Conservation (phyloP, 495 filamentous ascomycete genomes). For the Neurospora tetraspora region DNA sequence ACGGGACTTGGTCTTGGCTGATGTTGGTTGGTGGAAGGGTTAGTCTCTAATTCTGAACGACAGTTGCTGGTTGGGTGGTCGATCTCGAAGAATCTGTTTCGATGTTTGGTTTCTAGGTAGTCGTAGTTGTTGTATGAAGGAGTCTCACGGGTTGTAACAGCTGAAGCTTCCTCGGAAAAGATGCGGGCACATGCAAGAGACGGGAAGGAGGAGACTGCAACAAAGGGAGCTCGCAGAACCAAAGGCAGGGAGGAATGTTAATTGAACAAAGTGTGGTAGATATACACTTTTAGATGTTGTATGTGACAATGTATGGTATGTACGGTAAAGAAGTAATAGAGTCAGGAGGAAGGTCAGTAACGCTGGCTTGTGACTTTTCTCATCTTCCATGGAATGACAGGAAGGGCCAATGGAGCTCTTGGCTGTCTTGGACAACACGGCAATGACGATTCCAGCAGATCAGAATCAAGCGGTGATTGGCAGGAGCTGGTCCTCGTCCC, state of each 20-base stretch:
- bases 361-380: background rate
- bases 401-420: background rate
- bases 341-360: background rate
- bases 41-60: background rate
- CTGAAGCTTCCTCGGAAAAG: background rate
- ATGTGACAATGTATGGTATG: background rate
- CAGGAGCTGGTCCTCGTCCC: slow-evolving; percentile 3
- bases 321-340: background rate
- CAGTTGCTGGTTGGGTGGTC: background rate
- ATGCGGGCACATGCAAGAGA: background rate
- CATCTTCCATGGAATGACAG: background rate
- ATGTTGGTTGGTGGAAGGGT: background rate
- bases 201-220: background rate
- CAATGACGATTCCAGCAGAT: background rate
- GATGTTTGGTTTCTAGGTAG: background rate
- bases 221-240: background rate
- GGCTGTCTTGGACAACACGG: background rate
- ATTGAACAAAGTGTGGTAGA: background rate
- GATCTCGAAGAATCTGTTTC: background rate
- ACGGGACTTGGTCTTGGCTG: background rate
- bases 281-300: background rate
- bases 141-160: too few relatives aligned
- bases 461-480: slow-evolving; percentile 8
- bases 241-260: background rate
- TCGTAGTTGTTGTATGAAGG: background rate